Base-by-base conservation (phyloP, 306 rosid genomes). In the Mimosa pudica region DNA sequence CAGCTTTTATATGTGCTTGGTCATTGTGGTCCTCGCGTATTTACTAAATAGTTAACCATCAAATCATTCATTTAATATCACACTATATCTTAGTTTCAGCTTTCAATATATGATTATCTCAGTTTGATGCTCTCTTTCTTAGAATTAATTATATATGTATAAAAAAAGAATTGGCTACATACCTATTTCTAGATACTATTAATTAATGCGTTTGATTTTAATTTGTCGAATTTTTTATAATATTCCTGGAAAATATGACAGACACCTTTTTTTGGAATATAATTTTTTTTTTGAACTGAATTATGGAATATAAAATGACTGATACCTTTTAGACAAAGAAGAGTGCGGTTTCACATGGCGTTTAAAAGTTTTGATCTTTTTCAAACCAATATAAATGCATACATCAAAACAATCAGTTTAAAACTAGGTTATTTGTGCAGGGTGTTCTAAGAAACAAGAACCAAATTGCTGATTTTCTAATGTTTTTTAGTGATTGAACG, bases 381-480 rank as follows among this genome's bases (percentile, higher is more conserved):
- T 35, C 18, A 11, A 64, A 64, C 72, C 38, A 18, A 75, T 4
- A 12, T 46, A 8, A 16, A 13, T 38, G 5, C 42, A 38, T 38
- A 38, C 42, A 5, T 5, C 63, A 24, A 24, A 16, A 14, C 18
- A 18, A 54, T 54, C 61, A 54, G 24, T 54, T 57, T 24, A 20
- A 42, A 10, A 17, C 33, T 45, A 32, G 78, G 81, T 77, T 79
- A 46, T 42, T 4, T 54, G 73, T 4, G 67, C 47, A 70, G 33
- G 45, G n/a, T 10, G 38, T 13, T 41, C 8, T 73, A 38, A 3
- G 48, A 35, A 18, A 61, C 74, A 70, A 52, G 69, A 30, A 4
- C 7, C 11, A 57, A 82, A 78, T 75, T 79, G 71, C 44, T 55
- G 54, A 8, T 10, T 76, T 61, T 14, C 61, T 35, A 9, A 42